Conservation (phyloP, 306 rosid species). For the Calophaca sinica region DNA sequence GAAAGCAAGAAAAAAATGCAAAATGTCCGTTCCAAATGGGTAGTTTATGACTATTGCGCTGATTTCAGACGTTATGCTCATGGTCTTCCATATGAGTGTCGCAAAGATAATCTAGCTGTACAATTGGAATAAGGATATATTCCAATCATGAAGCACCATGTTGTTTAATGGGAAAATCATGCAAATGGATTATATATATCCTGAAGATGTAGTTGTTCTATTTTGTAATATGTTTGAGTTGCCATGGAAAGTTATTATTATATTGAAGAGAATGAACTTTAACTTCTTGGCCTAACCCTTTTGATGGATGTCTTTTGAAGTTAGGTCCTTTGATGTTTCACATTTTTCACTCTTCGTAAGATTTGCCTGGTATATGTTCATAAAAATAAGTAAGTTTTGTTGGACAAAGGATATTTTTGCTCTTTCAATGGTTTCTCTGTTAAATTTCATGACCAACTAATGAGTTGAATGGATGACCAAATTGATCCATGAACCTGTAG, state of each 20-base stretch:
- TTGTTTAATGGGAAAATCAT: no score
- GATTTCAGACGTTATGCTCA: slow-evolving; percentile 60
- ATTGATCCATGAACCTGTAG: no score
- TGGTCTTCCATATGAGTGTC: slow-evolving; percentile 62
- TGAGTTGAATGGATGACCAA: no score
- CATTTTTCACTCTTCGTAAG: neutral
- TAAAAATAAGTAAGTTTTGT: neutral
- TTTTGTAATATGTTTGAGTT: slow-evolving; percentile 1
- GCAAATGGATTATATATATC: no score
- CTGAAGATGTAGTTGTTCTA: no score
- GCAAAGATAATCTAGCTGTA: slow-evolving; percentile 30
- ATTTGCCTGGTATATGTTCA: neutral
- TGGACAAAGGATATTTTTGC: neutral
- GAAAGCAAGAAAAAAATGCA: slow-evolving; percentile 39
- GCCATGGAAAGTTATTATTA: slow-evolving; percentile 21
- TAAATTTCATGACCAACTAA: no score
- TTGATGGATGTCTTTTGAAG: neutral
- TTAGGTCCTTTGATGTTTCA: neutral
- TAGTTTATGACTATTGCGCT: slow-evolving; percentile 53
- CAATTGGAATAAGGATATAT: neutral
- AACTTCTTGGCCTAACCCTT: slow-evolving; percentile 2
- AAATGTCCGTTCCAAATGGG: slow-evolving; percentile 44
- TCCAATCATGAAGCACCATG: neutral
- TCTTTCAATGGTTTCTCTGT: neutral
- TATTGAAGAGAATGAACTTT: slow-evolving; percentile 10